A percentile compares a stretch with the other conserved stretches of the same genome.
phyloP scores from a whole-genome alignment of 1,139 yeast genomes.

The Lodderomyces theae region DNA sequence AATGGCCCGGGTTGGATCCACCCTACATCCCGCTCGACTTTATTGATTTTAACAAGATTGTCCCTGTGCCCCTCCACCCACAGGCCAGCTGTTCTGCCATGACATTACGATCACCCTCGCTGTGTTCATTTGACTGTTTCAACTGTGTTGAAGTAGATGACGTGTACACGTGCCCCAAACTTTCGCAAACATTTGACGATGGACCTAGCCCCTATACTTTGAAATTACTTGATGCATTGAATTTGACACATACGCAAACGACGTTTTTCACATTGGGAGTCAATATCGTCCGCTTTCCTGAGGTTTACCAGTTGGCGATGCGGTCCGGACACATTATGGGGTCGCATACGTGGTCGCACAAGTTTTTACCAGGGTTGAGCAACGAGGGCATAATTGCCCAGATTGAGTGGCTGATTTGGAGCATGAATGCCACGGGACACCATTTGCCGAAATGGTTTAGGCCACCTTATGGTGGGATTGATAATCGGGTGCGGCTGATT shows the following conservation, averaged over 20 bases:
- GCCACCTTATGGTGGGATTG: slow-evolving; percentile 96
- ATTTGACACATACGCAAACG: slow-evolving; percentile 34
- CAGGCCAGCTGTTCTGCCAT: slow-evolving; percentile 58
- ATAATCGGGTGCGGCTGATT: slow-evolving; percentile 77
- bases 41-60: slow-evolving; percentile 52
- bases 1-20: slow-evolving; percentile 86
- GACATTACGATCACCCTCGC: slow-evolving; percentile 24
- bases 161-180: slow-evolving; percentile 64
- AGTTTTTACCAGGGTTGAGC: slow-evolving; percentile 69
- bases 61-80: slow-evolving; percentile 43
- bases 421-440: slow-evolving; percentile 90
- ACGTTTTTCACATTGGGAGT: slow-evolving; percentile 87
- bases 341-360: slow-evolving; percentile 92
- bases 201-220: slow-evolving; percentile 82
- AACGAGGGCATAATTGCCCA: slow-evolving; percentile 87
- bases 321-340: slow-evolving; percentile 75
- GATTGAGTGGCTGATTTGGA: slow-evolving; percentile 95
- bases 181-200: slow-evolving; percentile 91
- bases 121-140: slow-evolving; percentile 85
- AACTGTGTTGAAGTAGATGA: slow-evolving; percentile 80
- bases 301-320: slow-evolving; percentile 58
- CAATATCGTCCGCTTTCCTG: slow-evolving; percentile 74
- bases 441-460: slow-evolving; percentile 93
- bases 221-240: slow-evolving; percentile 51
- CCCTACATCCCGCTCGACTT: slow-evolving; percentile 82